Evolutionary conservation across 176 grass and related monocot species (phyloP).

Genomic region (Oryza punctata): DNA sequence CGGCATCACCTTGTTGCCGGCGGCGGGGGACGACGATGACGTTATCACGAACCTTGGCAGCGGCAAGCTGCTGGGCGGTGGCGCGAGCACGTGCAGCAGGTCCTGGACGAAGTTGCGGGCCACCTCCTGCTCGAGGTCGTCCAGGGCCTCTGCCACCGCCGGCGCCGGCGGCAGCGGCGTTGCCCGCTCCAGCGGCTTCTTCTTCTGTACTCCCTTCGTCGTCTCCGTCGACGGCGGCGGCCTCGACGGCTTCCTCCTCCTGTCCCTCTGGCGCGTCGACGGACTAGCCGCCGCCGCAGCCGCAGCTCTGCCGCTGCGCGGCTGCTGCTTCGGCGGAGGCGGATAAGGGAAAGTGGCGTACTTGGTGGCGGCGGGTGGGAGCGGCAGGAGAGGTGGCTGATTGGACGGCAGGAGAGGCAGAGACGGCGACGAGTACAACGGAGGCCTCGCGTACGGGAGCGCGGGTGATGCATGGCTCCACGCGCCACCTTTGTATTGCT

Average conservation of each 20-base stretch:
- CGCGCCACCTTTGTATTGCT: slow-evolving; percentile 28
- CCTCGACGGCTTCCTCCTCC: slow-evolving; percentile 40
- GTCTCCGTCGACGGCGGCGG: background rate
- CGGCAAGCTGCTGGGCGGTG: slow-evolving; percentile 70
- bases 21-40: background rate
- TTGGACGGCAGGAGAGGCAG: slow-evolving; percentile 56
- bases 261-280: slow-evolving; percentile 17
- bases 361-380: slow-evolving; percentile 46
- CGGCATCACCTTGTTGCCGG: background rate
- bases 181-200: slow-evolving; percentile 62
- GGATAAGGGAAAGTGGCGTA: slow-evolving; percentile 36
- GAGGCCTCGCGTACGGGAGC: slow-evolving; percentile 11
- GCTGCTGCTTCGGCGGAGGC: background rate
- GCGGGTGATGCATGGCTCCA: slow-evolving; percentile 40
- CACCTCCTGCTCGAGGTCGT: slow-evolving; percentile 61
- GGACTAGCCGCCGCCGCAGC: background rate
- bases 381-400: slow-evolving; percentile 63
- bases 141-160: slow-evolving; percentile 42
- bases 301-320: background rate
- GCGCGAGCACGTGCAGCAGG: slow-evolving; percentile 57
- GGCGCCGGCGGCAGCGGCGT: slow-evolving; percentile 45
- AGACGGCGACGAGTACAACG: slow-evolving; percentile 45
- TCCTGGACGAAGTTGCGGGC: slow-evolving; percentile 49
- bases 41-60: slow-evolving; percentile 53
- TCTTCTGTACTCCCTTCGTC: background rate